Percentiles rank a stretch among this genome's conserved stretches.
These are phyloP conservation scores for Pythium aristosporum DNA, from an alignment of 352 stramenopile genomes.

Conservation along the genomic window DNA sequence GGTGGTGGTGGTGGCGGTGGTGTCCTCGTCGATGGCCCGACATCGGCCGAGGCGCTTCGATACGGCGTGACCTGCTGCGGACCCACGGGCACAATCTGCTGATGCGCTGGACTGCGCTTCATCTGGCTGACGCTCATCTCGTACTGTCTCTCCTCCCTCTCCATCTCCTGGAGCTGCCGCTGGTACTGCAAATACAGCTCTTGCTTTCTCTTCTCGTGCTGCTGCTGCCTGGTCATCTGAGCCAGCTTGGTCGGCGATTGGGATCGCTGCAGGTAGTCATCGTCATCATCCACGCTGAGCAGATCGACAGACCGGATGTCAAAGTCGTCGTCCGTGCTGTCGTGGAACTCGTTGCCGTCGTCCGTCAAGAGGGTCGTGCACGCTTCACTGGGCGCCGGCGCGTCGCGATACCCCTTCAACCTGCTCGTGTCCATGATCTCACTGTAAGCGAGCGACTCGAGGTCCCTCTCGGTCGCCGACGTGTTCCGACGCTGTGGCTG, in stretches of 20 bases:
- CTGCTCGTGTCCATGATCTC: background rate
- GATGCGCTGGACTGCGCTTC: background rate
- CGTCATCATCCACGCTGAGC: background rate
- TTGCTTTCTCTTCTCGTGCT: background rate
- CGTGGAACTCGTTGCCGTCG: conserved; percentile 6
- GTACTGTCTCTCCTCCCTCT: background rate
- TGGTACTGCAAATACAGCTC: conserved; percentile 13
- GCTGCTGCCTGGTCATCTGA: background rate
- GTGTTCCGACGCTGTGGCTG: background rate
- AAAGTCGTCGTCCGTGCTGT: background rate
- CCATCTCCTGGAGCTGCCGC: background rate
- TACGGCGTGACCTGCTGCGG: background rate
- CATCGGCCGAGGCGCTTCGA: background rate
- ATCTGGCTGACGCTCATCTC: no score
- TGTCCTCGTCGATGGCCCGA: background rate
- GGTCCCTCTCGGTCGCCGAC: conserved; percentile 1
- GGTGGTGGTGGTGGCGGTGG: background rate
- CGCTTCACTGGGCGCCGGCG: background rate
- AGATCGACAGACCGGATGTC: conserved; percentile 12
- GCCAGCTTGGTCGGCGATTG: background rate
- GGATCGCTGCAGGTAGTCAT: background rate
- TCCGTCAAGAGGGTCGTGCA: conserved; percentile 1
- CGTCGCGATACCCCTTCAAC: no score
- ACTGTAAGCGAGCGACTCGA: conserved; percentile 8
- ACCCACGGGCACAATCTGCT: background rate